phyloP scores from a whole-genome alignment of 2,329 filamentous ascomycete genomes.

The Alternaria metachromatica region DNA sequence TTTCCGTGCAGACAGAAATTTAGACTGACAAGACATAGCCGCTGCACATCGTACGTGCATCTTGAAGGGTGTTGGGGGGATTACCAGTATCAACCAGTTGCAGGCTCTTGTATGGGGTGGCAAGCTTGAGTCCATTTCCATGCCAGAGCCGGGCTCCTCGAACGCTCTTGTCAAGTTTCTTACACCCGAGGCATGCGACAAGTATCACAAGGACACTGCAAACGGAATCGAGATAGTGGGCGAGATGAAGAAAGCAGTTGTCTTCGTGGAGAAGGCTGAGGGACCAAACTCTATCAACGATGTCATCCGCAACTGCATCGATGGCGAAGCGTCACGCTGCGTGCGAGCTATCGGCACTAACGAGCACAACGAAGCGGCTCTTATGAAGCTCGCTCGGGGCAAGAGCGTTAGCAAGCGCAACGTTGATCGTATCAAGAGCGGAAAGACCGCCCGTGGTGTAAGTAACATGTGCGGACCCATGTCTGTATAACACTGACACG shows the following conservation, averaged over 20 bases:
- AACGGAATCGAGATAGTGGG: conserved; percentile 42
- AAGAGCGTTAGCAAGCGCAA: conserved; percentile 47
- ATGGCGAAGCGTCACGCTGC: conserved; percentile 53
- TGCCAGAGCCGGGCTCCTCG: conserved; percentile 30
- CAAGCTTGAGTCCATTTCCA: conserved; percentile 38
- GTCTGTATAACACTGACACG: conserved; percentile 11
- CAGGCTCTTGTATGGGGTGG: conserved; percentile 50
- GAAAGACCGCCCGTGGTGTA: conserved; percentile 51
- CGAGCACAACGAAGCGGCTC: conserved; percentile 46
- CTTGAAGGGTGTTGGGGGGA: conserved; percentile 31
- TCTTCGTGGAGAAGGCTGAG: conserved; percentile 38
- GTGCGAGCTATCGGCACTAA: conserved; percentile 53
- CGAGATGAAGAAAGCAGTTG: conserved; percentile 23
- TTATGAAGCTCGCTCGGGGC: conserved; percentile 49
- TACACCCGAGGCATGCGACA: conserved; percentile 39
- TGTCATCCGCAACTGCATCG: conserved; percentile 50
- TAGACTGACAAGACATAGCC: conserved; percentile 23
- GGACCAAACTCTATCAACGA: conserved; percentile 48
- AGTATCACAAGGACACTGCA: conserved; percentile 41
- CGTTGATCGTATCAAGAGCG: conserved; percentile 55
- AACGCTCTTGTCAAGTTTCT: conserved; percentile 44
- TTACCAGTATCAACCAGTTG: conserved; percentile 35
- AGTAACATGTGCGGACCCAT: conserved; percentile 20
- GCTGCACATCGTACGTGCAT: conserved; percentile 33
- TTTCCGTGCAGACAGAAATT: background rate